Evolutionary conservation across 140 eudicot genomes (phyloP).

Genomic region (Oenanthe javanica): DNA sequence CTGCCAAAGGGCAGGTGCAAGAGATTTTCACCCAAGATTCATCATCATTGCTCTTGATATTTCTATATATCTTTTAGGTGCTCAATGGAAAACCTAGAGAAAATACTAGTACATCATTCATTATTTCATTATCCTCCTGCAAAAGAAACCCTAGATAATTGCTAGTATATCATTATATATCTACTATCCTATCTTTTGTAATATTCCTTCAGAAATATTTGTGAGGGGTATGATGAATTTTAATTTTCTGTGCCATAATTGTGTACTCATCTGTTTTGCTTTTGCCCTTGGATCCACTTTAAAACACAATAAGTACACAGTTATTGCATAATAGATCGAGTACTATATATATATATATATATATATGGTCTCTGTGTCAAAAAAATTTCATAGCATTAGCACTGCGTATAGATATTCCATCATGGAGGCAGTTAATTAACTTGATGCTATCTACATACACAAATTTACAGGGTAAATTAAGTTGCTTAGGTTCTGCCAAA

Average conservation of each 20-base stretch:
- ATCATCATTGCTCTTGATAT: constrained; percentile 55
- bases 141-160: constrained; percentile 22
- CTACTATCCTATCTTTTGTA: background rate
- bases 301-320: background rate
- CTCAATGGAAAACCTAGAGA: constrained; percentile 22
- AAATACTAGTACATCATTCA: background rate
- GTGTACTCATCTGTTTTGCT: constrained; percentile 21
- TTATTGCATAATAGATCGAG: background rate
- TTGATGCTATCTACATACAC: background rate
- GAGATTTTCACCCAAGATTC: constrained; percentile 72
- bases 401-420: background rate
- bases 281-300: constrained; percentile 7
- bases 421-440: background rate
- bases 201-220: background rate
- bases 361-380: background rate
- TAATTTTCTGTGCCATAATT: constrained; percentile 14
- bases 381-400: background rate
- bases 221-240: background rate
- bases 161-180: background rate
- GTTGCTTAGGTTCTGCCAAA: no score
- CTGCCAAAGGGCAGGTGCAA: background rate
- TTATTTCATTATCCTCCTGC: background rate
- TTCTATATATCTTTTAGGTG: constrained; percentile 26
- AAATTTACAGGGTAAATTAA: no score
- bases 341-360: no score